Percentiles rank a stretch among this genome's conserved stretches.
These are phyloP conservation scores for Lophiostoma macrostomum DNA, from an alignment of 495 filamentous ascomycete species.

Conservation along the genomic window DNA sequence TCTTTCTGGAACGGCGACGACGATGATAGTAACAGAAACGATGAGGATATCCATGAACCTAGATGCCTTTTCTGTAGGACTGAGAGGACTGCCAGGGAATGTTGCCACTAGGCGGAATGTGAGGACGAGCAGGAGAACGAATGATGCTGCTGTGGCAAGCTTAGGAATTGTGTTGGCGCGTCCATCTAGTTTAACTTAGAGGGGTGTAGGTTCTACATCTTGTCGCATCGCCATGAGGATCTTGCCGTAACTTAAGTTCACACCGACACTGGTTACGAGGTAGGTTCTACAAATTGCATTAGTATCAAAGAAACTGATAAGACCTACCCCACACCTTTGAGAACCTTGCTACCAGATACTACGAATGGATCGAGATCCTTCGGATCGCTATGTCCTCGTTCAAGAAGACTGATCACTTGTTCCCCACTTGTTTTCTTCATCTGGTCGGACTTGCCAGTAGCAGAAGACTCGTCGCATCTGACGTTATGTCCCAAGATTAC, in stretches of 20 bases:
- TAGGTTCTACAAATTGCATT: conserved; percentile 3
- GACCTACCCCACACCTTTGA: conserved; percentile 70
- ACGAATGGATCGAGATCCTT: conserved; percentile 92
- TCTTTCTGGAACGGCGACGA: conserved; percentile 93
- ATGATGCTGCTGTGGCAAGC: conserved; percentile 77
- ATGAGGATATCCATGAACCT: conserved; percentile 91
- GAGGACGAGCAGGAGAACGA: conserved; percentile 81
- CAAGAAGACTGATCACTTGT: conserved; percentile 79
- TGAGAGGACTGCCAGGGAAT: conserved; percentile 54
- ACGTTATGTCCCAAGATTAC: conserved; percentile 51
- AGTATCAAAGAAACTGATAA: conserved; percentile 43
- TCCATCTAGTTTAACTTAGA: conserved; percentile 87
- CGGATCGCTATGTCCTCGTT: conserved; percentile 61
- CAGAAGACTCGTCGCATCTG: conserved; percentile 66
- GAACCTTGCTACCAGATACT: conserved; percentile 85
- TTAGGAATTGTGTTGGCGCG: conserved; percentile 93
- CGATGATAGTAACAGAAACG: conserved; percentile 88
- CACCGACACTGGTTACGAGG: conserved; percentile 74
- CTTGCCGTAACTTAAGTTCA: conserved; percentile 83
- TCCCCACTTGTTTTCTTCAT: conserved; percentile 66
- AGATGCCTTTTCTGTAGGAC: conserved; percentile 75
- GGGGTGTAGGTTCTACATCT: conserved; percentile 86
- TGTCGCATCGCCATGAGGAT: conserved; percentile 92
- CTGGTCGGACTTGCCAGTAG: conserved; percentile 66
- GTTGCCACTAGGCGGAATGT: conserved; percentile 83